These are phyloP conservation scores for Fusarium globosum DNA, from an alignment of 2,329 filamentous ascomycete species.

Conservation along the genomic window DNA sequence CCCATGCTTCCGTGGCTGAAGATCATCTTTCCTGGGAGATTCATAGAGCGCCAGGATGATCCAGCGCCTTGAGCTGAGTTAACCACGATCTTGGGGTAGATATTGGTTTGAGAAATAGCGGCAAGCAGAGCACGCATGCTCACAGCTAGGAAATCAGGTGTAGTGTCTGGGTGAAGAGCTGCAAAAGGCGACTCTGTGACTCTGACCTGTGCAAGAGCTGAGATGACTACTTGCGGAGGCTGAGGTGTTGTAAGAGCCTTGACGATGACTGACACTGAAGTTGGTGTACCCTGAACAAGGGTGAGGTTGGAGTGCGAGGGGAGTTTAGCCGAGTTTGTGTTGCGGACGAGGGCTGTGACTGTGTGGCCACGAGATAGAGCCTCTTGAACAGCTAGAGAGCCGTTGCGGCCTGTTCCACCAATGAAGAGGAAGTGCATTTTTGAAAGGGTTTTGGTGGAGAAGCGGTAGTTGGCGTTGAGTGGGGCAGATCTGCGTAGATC, in stretches of 20 bases:
- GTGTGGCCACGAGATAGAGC: slow-evolving; percentile 19
- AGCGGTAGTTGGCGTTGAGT: background rate
- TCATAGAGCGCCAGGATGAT: slow-evolving; percentile 20
- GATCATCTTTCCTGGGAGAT: slow-evolving; percentile 10
- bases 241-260: background rate
- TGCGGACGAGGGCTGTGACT: slow-evolving; percentile 20
- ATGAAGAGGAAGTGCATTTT: slow-evolving; percentile 33
- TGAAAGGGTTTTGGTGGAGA: background rate
- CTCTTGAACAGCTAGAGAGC: slow-evolving; percentile 20
- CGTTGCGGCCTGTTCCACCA: slow-evolving; percentile 31
- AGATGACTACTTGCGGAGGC: background rate
- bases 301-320: slow-evolving; percentile 10
- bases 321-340: background rate
- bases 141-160: slow-evolving; percentile 9
- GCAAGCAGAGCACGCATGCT: slow-evolving; percentile 17
- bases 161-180: slow-evolving; percentile 11
- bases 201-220: slow-evolving; percentile 14
- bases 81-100: background rate
- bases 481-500: background rate
- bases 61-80: slow-evolving; percentile 25
- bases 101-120: background rate
- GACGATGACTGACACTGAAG: slow-evolving; percentile 11
- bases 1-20: slow-evolving; percentile 33
- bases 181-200: slow-evolving; percentile 21
- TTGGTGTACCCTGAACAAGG: slow-evolving; percentile 15